phyloP scores from a whole-genome alignment of 192 early-diverging fungal species.

The Ramicandelaber brevisporus region DNA sequence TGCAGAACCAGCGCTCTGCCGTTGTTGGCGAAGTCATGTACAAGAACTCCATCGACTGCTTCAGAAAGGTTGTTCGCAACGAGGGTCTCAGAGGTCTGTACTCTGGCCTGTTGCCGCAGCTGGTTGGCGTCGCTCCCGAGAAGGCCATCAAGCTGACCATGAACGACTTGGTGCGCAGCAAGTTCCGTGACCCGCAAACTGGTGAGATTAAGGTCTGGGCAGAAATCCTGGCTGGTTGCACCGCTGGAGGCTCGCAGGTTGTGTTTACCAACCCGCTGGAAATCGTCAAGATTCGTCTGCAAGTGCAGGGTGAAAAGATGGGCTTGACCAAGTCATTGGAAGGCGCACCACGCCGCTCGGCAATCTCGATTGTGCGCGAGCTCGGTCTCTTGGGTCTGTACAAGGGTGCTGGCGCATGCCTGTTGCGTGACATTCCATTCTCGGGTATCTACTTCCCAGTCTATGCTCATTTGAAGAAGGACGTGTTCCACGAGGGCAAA shows the following conservation, averaged over 20 bases:
- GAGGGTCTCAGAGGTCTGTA: constrained; percentile 81
- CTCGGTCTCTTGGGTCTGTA: constrained; percentile 83
- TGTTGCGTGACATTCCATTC: constrained; percentile 90
- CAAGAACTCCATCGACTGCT: constrained; percentile 90
- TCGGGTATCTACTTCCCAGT: constrained; percentile 92
- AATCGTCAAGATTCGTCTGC: constrained; percentile 96
- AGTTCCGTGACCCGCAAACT: constrained; percentile 32
- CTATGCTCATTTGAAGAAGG: constrained; percentile 92
- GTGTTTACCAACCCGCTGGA: constrained; percentile 94
- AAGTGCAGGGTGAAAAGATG: constrained; percentile 61
- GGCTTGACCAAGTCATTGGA: constrained; percentile 8
- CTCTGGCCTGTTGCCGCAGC: constrained; percentile 74
- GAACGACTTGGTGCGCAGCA: constrained; percentile 68
- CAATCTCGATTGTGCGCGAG: constrained; percentile 66
- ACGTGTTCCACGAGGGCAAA: constrained; percentile 63
- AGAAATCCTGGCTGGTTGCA: constrained; percentile 67
- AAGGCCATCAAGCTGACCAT: constrained; percentile 96
- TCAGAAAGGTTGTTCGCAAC: constrained; percentile 76
- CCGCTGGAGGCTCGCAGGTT: constrained; percentile 68
- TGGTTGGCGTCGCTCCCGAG: constrained; percentile 89
- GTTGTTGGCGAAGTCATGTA: constrained; percentile 79
- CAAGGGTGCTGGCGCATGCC: constrained; percentile 77
- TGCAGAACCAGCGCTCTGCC: constrained; percentile 88
- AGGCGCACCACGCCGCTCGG: constrained; percentile 30
- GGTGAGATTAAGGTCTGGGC: constrained; percentile 47